Conservation (phyloP, 305 asterid species). For the Solanum hybrid region DNA sequence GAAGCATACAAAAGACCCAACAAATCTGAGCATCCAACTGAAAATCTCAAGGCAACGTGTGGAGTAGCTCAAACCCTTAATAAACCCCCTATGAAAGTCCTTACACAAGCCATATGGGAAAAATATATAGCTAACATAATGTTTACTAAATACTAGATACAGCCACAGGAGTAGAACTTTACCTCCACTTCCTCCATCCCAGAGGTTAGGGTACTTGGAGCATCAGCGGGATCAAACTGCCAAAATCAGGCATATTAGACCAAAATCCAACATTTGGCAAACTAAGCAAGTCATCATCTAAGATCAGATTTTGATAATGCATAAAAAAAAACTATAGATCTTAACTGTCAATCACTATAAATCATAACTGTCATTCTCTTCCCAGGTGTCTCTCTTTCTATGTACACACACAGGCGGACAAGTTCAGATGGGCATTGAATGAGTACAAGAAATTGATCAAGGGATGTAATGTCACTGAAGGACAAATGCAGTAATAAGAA, state of each 20-base stretch:
- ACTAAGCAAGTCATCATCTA: neutral
- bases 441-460: neutral
- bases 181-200: slow-evolving; percentile 33
- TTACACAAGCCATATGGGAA: neutral
- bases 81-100: neutral
- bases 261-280: neutral
- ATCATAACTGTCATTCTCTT: neutral
- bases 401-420: neutral
- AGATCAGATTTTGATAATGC: neutral
- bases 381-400: neutral
- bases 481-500: neutral
- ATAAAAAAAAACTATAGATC: neutral
- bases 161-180: neutral
- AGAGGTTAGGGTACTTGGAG: slow-evolving; percentile 33
- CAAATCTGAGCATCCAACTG: neutral
- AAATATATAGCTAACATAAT: neutral
- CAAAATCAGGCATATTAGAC: slow-evolving; percentile 8
- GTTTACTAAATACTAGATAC: neutral
- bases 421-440: neutral
- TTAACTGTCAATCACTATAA: neutral
- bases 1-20: neutral
- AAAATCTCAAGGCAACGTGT: neutral
- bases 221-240: slow-evolving; percentile 44
- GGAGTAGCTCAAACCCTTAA: neutral
- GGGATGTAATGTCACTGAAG: neutral